Percentiles rank a stretch among this genome's conserved stretches.
Conservation (phyloP, 2,329 filamentous ascomycete genomes). For the Colletotrichum sp. region DNA sequence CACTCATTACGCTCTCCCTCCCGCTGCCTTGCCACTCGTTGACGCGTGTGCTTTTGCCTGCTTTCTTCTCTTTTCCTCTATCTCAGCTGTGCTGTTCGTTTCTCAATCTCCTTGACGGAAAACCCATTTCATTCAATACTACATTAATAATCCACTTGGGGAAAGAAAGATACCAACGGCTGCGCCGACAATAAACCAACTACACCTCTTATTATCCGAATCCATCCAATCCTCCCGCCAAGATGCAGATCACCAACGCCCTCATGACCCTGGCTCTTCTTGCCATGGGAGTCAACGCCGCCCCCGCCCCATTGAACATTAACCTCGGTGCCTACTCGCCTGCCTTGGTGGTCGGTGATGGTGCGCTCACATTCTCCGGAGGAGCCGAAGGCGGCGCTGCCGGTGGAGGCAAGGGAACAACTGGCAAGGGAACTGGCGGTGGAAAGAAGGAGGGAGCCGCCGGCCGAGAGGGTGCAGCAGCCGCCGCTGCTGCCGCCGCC, state of each 20-base stretch:
- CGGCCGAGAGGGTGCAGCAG: neutral
- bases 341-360: conserved; percentile 40
- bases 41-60: neutral
- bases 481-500: conserved; percentile 1
- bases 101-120: neutral
- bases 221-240: neutral
- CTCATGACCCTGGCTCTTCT: conserved; percentile 29
- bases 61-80: neutral
- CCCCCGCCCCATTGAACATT: conserved; percentile 36
- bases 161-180: conserved; percentile 4
- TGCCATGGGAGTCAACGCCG: conserved; percentile 29
- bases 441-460: neutral
- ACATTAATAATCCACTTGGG: conserved; percentile 4
- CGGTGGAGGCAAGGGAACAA: neutral
- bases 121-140: neutral
- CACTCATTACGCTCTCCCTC: conserved; percentile 12
- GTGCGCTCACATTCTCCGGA: conserved; percentile 52
- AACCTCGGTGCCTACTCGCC: conserved; percentile 39
- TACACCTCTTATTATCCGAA: neutral
- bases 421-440: neutral
- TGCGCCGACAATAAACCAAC: conserved; percentile 5
- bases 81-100: conserved; percentile 18
- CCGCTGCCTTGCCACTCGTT: conserved; percentile 9
- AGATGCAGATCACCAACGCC: conserved; percentile 11
- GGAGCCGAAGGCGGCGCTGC: conserved; percentile 21